Base-by-base conservation (phyloP, 2,329 filamentous ascomycete genomes). In the Arthrobotrys pseudoclavata region DNA sequence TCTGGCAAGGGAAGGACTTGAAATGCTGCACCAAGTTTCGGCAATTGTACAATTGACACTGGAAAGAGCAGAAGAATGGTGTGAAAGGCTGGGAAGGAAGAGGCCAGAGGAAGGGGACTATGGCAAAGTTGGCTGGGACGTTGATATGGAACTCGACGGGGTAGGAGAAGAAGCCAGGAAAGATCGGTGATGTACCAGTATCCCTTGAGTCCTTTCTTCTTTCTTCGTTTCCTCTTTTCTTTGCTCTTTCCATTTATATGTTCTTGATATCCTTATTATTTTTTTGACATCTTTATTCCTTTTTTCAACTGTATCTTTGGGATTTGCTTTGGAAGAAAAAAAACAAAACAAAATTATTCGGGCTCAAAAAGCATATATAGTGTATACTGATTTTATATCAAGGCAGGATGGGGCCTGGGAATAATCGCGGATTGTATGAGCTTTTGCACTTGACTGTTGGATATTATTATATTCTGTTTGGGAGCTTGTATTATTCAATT, bases 1-100 rank as follows among this genome's bases (percentile, higher is more conserved):
- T 0, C 89, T 98, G 63, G 95, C 95, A 5, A 92, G 91, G 81
- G 95, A 98, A 83, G 93, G 94, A 0, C 86, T 98, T 13, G 94
- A 97, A 81, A 97, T 98, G 91, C 94, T 98, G 87, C 88, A 90
- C 0, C 94, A 97, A 83, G 93, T 99, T 61, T 96, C 91, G 47
- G 90, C 91, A 4, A 92, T 97, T 1, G 88, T 98, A 7, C 92
- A 96, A 80, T 92, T 93, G 66, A 98, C 96, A 0, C 91, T 98
- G 66, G 88, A 92, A 69, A 96, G 92, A 81, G 96, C 96, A 0
- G 95, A 98, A 84, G 89, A 91, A 81, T 98, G 96, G 96, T 92
- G 95, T 80, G 91, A 94, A 75, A 87, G 90, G 20, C 86, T 97
- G 74, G 92, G 92, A 10, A 86, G 87, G 68, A 66, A 68, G 52